Evolutionary conservation across 176 grass and related monocot species (phyloP), one percentile per base, ranked within the genome.

Genomic region (Eleusine coracana): DNA sequence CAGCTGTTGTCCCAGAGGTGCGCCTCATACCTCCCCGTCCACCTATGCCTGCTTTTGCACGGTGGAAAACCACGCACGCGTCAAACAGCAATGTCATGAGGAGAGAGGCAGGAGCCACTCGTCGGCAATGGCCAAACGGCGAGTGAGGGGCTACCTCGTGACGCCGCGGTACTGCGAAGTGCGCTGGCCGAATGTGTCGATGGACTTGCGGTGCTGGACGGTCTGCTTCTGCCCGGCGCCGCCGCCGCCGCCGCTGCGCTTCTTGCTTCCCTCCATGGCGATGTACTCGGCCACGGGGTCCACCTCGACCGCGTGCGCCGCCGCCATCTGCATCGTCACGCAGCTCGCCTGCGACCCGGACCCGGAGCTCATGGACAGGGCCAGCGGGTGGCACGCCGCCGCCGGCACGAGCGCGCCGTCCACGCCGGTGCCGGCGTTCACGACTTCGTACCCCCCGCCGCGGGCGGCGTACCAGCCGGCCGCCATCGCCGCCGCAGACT

Each of bases 1-100:
- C 91, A 96, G 87, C 93, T 96, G 87, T 94, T 99, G 83, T 99
- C 97, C 97, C 97, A 99, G 69, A 99, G 84, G 87, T 99, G 97
- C 65, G 97, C 97, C 78, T 99, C 97, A 74, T 99, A 99, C 87
- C 97, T 96, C 71, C 97, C 97, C 68, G 97, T 99, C 97, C 97
- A 99, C 84, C 97, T 96, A 90, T 99, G 97, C 87, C 97, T 99
- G 86, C 81, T 91, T 55, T 89, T 72, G 58, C 82, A 66, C 34
- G 74, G 72, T 36, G 50, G 36, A 81, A 81, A 81, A 71, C 37
- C 66, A 70, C 79, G 60, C 60, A 63, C 25, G 36, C 79, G 51
- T 14, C 31, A 34, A 34, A 34, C 31, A 34, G 2, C 31, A 10
- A 18, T 3, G 79, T 70, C 3, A 68, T 8, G 34, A 4, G 36